These are phyloP conservation scores for Chrysosporium queenslandicum DNA, from an alignment of 2,329 filamentous ascomycete species.

Conservation along the genomic window DNA sequence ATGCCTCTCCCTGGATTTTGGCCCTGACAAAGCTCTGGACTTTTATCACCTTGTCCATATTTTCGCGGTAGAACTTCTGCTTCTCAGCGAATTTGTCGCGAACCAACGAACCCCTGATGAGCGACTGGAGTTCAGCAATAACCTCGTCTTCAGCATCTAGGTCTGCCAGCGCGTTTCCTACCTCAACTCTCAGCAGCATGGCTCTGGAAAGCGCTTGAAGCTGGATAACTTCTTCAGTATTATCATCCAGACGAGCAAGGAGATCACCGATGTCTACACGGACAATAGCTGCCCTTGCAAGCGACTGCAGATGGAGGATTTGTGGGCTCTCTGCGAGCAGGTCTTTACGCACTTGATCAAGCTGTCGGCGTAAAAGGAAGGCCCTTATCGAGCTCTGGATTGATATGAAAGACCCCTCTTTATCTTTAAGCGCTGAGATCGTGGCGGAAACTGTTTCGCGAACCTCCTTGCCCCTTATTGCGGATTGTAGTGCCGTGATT, in stretches of 20 bases:
- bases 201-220: conserved; percentile 70
- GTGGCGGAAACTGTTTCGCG: conserved; percentile 27
- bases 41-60: conserved; percentile 98
- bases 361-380: conserved; percentile 27
- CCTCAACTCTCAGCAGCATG: conserved; percentile 62
- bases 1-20: conserved; percentile 92
- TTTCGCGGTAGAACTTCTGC: conserved; percentile 78
- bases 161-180: conserved; percentile 64
- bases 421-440: conserved; percentile 34
- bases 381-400: conserved; percentile 46
- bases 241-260: conserved; percentile 59
- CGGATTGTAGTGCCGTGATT: conserved; percentile 28
- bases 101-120: conserved; percentile 62
- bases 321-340: conserved; percentile 26
- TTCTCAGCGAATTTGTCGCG: conserved; percentile 71
- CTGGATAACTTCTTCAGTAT: conserved; percentile 55
- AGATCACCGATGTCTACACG: conserved; percentile 40
- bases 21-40: conserved; percentile 93
- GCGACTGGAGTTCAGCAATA: conserved; percentile 64
- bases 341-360: conserved; percentile 24
- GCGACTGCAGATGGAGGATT: conserved; percentile 32
- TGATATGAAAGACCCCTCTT: conserved; percentile 36
- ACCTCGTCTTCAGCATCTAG: conserved; percentile 75
- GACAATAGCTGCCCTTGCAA: conserved; percentile 33
- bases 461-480: conserved; percentile 25